These are phyloP conservation scores for Botrytis squamosa DNA, from an alignment of 2,329 filamentous ascomycete genomes.

Conservation along the genomic window DNA sequence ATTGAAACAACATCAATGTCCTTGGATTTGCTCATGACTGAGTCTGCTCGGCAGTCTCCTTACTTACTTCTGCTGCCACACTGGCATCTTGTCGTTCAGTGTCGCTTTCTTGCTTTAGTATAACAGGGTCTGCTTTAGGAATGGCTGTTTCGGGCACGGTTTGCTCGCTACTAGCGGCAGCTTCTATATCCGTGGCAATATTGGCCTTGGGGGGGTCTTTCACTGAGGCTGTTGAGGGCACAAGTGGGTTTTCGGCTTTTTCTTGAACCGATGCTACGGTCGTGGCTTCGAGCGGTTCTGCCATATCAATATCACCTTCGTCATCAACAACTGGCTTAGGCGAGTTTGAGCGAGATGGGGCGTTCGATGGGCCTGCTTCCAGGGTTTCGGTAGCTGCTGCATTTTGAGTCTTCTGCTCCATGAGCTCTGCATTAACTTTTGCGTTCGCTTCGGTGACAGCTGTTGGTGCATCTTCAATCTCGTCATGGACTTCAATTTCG, in stretches of 20 bases:
- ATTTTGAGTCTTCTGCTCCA: slow-evolving; percentile 37
- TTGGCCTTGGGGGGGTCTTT: slow-evolving; percentile 17
- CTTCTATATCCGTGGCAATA: neutral
- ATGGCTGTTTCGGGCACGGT: slow-evolving; percentile 36
- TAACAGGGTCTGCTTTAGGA: slow-evolving; percentile 36
- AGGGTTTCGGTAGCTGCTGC: slow-evolving; percentile 18
- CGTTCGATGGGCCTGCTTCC: slow-evolving; percentile 36
- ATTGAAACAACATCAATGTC: neutral
- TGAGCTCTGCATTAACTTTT: slow-evolving; percentile 37
- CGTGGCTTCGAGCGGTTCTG: slow-evolving; percentile 25
- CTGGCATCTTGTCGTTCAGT: slow-evolving; percentile 35
- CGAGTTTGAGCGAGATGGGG: slow-evolving; percentile 36
- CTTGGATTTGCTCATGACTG: slow-evolving; percentile 14
- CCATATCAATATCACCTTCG: slow-evolving; percentile 41
- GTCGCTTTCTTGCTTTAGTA: slow-evolving; percentile 39
- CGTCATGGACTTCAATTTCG: slow-evolving; percentile 31
- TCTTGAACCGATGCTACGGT: slow-evolving; percentile 12
- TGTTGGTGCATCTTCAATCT: slow-evolving; percentile 33
- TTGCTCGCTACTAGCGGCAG: slow-evolving; percentile 19
- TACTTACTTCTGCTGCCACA: slow-evolving; percentile 31
- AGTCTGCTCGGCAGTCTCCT: slow-evolving; percentile 21
- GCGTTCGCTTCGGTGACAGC: slow-evolving; percentile 36
- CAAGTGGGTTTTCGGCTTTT: slow-evolving; percentile 14
- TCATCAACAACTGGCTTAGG: slow-evolving; percentile 32
- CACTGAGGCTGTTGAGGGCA: slow-evolving; percentile 16